phyloP scores from a whole-genome alignment of 2,329 filamentous ascomycete genomes.

The Botrytis deweyae region DNA sequence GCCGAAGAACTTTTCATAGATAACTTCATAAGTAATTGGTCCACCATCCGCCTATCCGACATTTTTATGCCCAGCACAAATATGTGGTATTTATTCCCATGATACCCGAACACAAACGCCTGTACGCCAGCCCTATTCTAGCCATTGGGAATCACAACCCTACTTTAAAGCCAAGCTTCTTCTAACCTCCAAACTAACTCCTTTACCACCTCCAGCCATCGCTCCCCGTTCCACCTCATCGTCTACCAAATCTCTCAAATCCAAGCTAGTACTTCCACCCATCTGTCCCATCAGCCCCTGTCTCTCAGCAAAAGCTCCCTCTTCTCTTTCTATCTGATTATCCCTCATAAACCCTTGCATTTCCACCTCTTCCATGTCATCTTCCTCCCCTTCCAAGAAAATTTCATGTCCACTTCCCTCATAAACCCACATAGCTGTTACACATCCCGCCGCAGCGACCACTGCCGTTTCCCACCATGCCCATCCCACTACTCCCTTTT shows the following conservation, averaged over 20 bases:
- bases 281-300: constrained; percentile 9
- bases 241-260: constrained; percentile 8
- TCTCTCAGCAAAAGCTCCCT: background rate
- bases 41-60: background rate
- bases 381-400: constrained; percentile 8
- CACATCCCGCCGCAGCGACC: constrained; percentile 4
- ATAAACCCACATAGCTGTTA: constrained; percentile 20
- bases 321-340: constrained; percentile 10
- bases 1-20: background rate
- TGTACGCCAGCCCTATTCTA: background rate
- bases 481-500: constrained; percentile 53
- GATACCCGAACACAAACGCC: background rate
- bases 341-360: constrained; percentile 14
- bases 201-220: constrained; percentile 23
- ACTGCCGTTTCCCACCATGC: constrained; percentile 53
- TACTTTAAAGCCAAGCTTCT: background rate
- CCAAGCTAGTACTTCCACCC: background rate
- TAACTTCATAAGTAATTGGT: background rate
- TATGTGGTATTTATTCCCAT: background rate
- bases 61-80: background rate
- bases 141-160: background rate
- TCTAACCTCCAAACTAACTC: background rate
- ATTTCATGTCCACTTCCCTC: constrained; percentile 19
- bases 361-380: constrained; percentile 7
- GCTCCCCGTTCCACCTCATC: constrained; percentile 37